These are phyloP conservation scores for Penicillium frequentans DNA, from an alignment of 2,329 filamentous ascomycete genomes.

Conservation along the genomic window DNA sequence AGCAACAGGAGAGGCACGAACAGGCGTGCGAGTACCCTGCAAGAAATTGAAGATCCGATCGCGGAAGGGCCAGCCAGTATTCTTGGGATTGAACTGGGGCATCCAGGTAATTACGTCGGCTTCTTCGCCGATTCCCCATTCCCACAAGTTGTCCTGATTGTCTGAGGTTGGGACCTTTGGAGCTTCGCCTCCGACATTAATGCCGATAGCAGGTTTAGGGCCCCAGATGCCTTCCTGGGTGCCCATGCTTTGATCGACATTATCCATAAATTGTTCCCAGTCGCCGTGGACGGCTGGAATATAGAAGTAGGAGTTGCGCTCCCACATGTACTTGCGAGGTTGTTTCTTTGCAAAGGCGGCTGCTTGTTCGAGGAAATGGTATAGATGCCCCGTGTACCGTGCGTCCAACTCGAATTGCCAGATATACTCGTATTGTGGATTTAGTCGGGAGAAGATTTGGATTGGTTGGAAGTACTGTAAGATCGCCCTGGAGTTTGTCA, in stretches of 20 bases:
- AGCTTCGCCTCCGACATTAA: not conserved
- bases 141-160: not conserved
- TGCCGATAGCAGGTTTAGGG: slow-evolving; percentile 1
- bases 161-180: not conserved
- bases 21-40: slow-evolving; percentile 3
- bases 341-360: slow-evolving; percentile 11
- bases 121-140: slow-evolving; percentile 16
- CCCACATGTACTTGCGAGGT: slow-evolving; percentile 15
- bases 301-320: slow-evolving; percentile 18
- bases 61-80: slow-evolving; percentile 12
- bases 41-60: slow-evolving; percentile 12
- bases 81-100: slow-evolving; percentile 11
- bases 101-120: slow-evolving; percentile 16
- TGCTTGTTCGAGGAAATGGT: slow-evolving; percentile 10
- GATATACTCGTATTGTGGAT: slow-evolving; percentile 13
- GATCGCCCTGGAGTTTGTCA: slow-evolving; percentile 4
- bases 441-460: slow-evolving; percentile 11
- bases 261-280: slow-evolving; percentile 9
- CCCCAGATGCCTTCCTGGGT: slow-evolving; percentile 3
- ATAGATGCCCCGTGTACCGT: slow-evolving; percentile 13
- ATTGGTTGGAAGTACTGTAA: slow-evolving; percentile 14
- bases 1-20: slow-evolving; percentile 9
- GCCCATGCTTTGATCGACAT: slow-evolving; percentile 5
- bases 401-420: slow-evolving; percentile 20
- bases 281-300: slow-evolving; percentile 10